phyloP scores from a whole-genome alignment of 371 early-diverging fungal genomes.

The Circinella umbellata region DNA sequence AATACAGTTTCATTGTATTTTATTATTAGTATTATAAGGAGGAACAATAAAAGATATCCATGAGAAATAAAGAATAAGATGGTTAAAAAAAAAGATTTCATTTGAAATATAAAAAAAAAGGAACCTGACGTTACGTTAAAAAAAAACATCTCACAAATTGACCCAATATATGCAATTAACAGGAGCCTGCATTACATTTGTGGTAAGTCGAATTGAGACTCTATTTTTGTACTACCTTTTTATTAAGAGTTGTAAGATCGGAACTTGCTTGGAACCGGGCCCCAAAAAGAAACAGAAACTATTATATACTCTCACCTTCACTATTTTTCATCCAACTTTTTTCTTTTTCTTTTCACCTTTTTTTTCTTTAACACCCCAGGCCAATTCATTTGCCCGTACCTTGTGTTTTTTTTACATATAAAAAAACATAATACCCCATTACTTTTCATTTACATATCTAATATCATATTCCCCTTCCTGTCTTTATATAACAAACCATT shows the following conservation, averaged over 20 bases:
- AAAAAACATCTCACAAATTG: background rate
- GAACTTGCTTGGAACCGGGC: slow-evolving; percentile 5
- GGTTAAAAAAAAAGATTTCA: too few relatives aligned
- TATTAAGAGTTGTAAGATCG: background rate
- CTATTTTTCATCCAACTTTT: background rate
- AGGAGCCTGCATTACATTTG: slow-evolving; percentile 2
- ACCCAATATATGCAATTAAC: slow-evolving; percentile 1
- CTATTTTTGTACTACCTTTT: background rate
- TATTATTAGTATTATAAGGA: too few relatives aligned
- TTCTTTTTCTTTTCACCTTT: background rate
- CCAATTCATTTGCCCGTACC: slow-evolving; percentile 1
- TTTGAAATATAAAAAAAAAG: too few relatives aligned
- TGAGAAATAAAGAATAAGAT: too few relatives aligned
- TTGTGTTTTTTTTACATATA: background rate
- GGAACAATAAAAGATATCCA: too few relatives aligned
- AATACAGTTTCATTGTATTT: too few relatives aligned
- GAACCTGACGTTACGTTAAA: background rate
- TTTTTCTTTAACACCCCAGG: background rate
- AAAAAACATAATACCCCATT: slow-evolving; percentile 3
- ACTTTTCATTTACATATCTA: slow-evolving; percentile 6
- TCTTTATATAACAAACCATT: background rate
- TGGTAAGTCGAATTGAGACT: slow-evolving; percentile 1
- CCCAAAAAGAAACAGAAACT: background rate
- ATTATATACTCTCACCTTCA: background rate
- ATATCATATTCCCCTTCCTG: slow-evolving; percentile 2